phyloP scores from a whole-genome alignment of 371 early-diverging fungal genomes.

The Mucor indicus region DNA sequence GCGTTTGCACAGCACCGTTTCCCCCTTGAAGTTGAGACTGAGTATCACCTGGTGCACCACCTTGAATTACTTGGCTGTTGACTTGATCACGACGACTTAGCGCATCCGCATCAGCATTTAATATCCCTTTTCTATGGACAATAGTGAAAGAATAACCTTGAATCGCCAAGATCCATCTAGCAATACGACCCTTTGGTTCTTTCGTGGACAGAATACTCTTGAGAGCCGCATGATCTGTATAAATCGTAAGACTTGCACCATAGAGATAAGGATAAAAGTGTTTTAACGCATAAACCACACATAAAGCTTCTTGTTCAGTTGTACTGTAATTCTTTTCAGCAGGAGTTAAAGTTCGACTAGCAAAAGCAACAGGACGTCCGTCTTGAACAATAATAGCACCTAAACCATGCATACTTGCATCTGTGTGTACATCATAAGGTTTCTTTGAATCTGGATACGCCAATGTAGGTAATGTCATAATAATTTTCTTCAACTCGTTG shows the following conservation, averaged over 20 bases:
- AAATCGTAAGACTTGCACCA: constrained; percentile 8
- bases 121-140: not conserved
- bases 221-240: constrained; percentile 11
- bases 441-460: not conserved
- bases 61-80: not conserved
- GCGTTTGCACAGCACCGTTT: not conserved
- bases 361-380: constrained; percentile 12
- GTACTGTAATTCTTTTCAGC: not conserved
- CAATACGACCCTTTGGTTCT: not conserved
- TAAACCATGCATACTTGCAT: constrained; percentile 5
- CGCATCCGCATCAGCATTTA: constrained; percentile 3
- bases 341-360: constrained; percentile 7
- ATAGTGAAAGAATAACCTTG: not conserved
- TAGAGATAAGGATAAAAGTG: constrained; percentile 10
- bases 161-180: not conserved
- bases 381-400: constrained; percentile 12
- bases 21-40: not conserved
- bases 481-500: constrained; percentile 12
- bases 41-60: not conserved
- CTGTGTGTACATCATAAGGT: constrained; percentile 11
- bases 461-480: not conserved
- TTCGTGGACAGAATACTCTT: not conserved
- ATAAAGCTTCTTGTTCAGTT: not conserved
- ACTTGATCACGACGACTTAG: not conserved
- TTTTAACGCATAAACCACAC: constrained; percentile 3